Conservation (phyloP, 2,329 filamentous ascomycete species). For the Diaporthe amygdali region DNA sequence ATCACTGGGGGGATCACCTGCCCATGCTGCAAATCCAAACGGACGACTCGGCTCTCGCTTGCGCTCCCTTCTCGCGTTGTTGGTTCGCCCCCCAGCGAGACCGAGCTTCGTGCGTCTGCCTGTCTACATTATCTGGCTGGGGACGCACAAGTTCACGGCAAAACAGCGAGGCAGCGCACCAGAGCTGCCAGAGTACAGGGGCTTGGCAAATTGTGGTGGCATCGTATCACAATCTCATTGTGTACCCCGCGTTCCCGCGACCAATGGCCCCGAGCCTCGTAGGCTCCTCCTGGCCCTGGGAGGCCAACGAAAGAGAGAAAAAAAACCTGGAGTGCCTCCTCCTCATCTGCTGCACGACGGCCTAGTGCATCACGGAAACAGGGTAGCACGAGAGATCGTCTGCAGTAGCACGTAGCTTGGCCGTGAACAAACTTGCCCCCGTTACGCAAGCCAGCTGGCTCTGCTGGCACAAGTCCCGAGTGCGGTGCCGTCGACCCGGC, state of each 20-base stretch:
- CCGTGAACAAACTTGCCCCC: background rate
- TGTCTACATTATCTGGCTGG: too few relatives aligned
- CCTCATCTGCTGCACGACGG: background rate
- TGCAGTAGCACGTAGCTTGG: background rate
- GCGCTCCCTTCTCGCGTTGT: background rate
- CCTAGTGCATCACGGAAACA: background rate
- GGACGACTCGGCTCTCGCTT: background rate
- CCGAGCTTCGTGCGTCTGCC: background rate
- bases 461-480: background rate
- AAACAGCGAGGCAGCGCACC: too few relatives aligned
- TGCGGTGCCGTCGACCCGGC: too few relatives aligned
- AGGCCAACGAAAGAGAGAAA: too few relatives aligned
- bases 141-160: background rate
- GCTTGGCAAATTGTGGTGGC: background rate
- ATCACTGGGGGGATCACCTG: conserved; percentile 1
- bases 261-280: background rate
- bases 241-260: background rate
- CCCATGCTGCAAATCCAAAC: background rate
- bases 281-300: background rate
- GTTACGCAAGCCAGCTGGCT: background rate
- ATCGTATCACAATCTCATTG: background rate
- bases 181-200: background rate
- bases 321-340: background rate
- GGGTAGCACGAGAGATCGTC: background rate
- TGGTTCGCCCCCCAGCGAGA: background rate